Conservation (phyloP, 2,329 filamentous ascomycete species). For the Aspergillus thermomutatus region DNA sequence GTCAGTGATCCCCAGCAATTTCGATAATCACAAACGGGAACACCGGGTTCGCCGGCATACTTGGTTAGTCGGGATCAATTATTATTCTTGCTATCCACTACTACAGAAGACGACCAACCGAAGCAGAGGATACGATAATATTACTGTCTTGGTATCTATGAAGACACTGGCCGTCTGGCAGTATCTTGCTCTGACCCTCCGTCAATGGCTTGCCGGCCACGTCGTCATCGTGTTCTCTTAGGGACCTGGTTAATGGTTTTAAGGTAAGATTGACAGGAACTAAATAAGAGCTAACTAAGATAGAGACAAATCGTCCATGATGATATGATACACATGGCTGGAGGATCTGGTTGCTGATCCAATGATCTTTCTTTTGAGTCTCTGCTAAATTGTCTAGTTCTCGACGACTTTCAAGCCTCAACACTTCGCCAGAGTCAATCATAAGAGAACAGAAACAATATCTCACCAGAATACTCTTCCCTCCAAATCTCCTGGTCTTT, state of each 20-base stretch:
- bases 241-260: not conserved
- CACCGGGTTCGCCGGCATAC: conserved; percentile 16
- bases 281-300: conserved; percentile 6
- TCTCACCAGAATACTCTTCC: not conserved
- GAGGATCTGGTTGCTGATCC: not conserved
- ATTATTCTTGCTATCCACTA: not conserved
- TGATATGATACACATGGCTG: not conserved
- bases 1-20: conserved; percentile 22
- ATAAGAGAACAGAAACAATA: not conserved
- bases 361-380: not conserved
- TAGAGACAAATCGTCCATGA: not conserved
- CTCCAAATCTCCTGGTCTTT: not conserved
- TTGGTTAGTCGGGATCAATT: not conserved
- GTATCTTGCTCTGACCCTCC: not conserved
- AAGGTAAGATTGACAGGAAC: not conserved
- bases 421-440: not conserved
- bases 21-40: conserved; percentile 19
- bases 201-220: not conserved
- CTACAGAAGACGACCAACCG: not conserved
- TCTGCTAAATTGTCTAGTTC: not conserved
- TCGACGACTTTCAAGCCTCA: not conserved
- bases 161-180: not conserved
- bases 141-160: too few species aligned
- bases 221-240: not conserved
- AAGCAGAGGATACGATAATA: not conserved